Percentiles rank a stretch among this genome's conserved stretches.
These are phyloP conservation scores for Aspergillus leporis DNA, from an alignment of 495 filamentous ascomycete species.

Conservation along the genomic window DNA sequence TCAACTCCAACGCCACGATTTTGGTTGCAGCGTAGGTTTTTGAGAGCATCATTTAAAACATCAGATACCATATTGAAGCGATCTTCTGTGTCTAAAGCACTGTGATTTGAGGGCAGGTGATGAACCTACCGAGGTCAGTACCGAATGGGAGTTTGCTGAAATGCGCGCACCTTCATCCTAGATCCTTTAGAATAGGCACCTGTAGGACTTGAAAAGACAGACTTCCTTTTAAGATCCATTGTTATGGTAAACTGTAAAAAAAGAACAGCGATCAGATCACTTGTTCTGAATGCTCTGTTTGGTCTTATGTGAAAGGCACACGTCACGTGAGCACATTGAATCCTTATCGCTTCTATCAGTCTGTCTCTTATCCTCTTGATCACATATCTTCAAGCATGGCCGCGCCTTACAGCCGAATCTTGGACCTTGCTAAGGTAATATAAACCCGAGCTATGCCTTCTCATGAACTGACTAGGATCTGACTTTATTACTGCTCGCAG, in stretches of 20 bases:
- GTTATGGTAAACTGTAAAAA: background rate
- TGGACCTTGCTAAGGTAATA: constrained; percentile 76
- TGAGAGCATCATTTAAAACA: constrained; percentile 17
- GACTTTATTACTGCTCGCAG: constrained; percentile 43
- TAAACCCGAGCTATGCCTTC: background rate
- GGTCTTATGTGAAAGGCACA: background rate
- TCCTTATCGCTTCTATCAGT: constrained; percentile 1
- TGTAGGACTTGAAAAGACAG: constrained; percentile 6
- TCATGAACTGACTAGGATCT: background rate
- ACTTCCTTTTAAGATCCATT: constrained; percentile 28
- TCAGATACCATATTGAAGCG: constrained; percentile 12
- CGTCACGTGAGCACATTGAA: background rate
- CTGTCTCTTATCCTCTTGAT: background rate
- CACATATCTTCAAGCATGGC: constrained; percentile 54
- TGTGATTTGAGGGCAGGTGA: background rate
- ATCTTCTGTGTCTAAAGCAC: constrained; percentile 10
- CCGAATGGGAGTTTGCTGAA: background rate
- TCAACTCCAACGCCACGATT: constrained; percentile 12
- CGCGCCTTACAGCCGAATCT: constrained; percentile 66
- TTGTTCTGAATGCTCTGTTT: background rate
- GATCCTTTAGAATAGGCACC: constrained; percentile 7
- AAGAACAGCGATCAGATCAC: background rate
- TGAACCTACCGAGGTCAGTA: background rate
- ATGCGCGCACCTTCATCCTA: constrained; percentile 13
- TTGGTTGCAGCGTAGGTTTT: constrained; percentile 13